Base-by-base conservation (phyloP, 2,329 filamentous ascomycete species). In the Teratosphaeria destructans region DNA sequence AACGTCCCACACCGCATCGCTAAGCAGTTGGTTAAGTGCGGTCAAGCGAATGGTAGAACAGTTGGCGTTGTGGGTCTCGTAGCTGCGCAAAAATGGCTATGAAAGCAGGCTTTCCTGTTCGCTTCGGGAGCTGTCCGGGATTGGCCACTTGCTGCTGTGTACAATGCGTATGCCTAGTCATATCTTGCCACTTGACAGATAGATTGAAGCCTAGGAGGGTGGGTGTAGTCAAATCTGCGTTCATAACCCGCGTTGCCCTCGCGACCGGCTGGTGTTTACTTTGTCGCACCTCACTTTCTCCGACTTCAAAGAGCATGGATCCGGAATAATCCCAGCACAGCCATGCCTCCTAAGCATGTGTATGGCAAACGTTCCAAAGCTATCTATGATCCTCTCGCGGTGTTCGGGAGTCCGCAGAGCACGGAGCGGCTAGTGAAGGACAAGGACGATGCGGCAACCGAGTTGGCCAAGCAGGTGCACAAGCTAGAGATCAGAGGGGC, bases 301-400 rank as follows among this genome's bases (percentile, higher is more conserved):
- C 19, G 43, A 12, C 5, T 23, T 23, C 16, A 10, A 19, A 6
- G 23, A n/a, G 16, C 1, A 7, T 23, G 19, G 3, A 19, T 10
- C 16, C 23, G 23, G 16, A 19, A 10, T 10, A 5, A 5, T 10
- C 5, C 10, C 12, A 43, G 16, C 37, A 49, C 43, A 49, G 19
- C n/a, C 16, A 73, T 73, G 70, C 71, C 70, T 56, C 67, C 68
- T 3, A 71, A 71, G 58, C 65, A 72, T 58, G 71, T 73, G 5
- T 76, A 76, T 60, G 74, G 74, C 29, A 75, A 74, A 64, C 70
- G 71, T n/a, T 65, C 70, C 27, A 64, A 66, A 61, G 65, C 67
- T n/a, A 57, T 65, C 11, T 68, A 66, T 61, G 66, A 66, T 53
- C 57, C 66, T 16, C 57, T 58, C 27, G 59, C 52, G 19, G 56